Percentiles rank a stretch among this genome's conserved stretches.
Evolutionary conservation across 352 stramenopile genomes (phyloP).

Genomic region (Hyaloperonospora brassicae): DNA sequence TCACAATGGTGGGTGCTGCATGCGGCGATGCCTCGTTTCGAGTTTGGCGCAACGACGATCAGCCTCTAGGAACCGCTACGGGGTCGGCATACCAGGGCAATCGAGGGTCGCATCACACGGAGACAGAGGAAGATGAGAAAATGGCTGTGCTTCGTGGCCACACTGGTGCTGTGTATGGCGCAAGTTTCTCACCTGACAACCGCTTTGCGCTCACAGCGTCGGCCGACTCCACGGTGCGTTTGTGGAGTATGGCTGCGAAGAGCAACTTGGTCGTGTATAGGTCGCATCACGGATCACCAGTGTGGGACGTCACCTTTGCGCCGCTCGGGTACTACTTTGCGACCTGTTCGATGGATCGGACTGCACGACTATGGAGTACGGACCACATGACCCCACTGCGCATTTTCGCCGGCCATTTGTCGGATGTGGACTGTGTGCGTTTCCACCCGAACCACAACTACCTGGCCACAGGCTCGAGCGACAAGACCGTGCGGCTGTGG

Average conservation of each 20-base stretch:
- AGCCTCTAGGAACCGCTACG: constrained; percentile 57
- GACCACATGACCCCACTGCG: constrained; percentile 87
- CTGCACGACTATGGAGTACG: constrained; percentile 89
- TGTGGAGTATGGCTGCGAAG: constrained; percentile 82
- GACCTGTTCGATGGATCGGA: constrained; percentile 90
- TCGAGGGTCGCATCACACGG: constrained; percentile 19
- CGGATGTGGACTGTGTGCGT: constrained; percentile 84
- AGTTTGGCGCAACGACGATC: constrained; percentile 77
- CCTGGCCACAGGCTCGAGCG: constrained; percentile 87
- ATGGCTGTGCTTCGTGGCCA: constrained; percentile 66
- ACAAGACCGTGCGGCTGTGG: constrained; percentile 92
- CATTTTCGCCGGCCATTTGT: constrained; percentile 90
- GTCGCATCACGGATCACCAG: constrained; percentile 59
- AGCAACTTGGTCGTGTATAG: constrained; percentile 74
- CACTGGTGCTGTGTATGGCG: constrained; percentile 75
- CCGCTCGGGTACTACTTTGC: constrained; percentile 93
- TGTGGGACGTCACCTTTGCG: constrained; percentile 90
- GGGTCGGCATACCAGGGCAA: constrained; percentile 52
- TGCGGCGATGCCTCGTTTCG: constrained; percentile 70
- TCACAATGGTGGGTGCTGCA: constrained; percentile 63
- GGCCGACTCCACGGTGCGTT: constrained; percentile 66
- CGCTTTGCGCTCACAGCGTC: constrained; percentile 77
- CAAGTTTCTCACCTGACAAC: constrained; percentile 81
- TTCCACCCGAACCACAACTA: constrained; percentile 97
- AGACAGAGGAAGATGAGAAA: constrained; percentile 64